Conservation (phyloP, 805 yeast species). For the Hanseniaspora clermontiae region DNA sequence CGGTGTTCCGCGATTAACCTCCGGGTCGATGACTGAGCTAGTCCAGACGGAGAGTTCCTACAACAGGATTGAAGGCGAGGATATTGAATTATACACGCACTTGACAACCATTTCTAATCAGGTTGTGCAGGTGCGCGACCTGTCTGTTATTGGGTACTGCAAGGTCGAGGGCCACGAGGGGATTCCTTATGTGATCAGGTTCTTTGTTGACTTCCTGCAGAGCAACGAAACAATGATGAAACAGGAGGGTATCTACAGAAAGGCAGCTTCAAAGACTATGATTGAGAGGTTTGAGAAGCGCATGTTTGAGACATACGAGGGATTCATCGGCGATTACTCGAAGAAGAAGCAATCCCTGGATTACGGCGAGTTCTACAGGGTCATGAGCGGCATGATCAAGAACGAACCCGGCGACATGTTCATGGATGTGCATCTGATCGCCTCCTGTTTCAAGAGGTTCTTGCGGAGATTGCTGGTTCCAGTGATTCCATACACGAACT, state of each 20-base stretch:
- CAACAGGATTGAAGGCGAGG: background rate
- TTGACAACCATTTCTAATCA: background rate
- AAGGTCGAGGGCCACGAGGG: conserved; percentile 40
- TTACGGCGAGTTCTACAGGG: background rate
- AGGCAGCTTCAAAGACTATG: conserved; percentile 65
- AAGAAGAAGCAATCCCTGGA: background rate
- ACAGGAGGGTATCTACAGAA: conserved; percentile 79
- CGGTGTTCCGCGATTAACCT: too few species aligned
- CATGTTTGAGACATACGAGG: conserved; percentile 19
- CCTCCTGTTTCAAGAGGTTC: conserved; percentile 78
- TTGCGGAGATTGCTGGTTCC: conserved; percentile 77
- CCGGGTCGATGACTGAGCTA: background rate
- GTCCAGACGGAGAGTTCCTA: background rate
- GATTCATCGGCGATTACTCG: conserved; percentile 26
- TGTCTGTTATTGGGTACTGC: conserved; percentile 53
- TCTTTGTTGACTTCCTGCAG: conserved; percentile 70
- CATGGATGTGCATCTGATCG: conserved; percentile 74
- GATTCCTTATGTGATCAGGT: conserved; percentile 59
- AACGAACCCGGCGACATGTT: conserved; percentile 28
- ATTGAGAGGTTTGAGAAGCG: conserved; percentile 24
- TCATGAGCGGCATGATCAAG: conserved; percentile 11
- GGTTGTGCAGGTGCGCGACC: background rate
- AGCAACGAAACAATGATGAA: conserved; percentile 45
- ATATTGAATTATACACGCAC: background rate
- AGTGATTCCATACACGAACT: conserved; percentile 55